A percentile compares a stretch with the other conserved stretches of the same genome.
Conservation (phyloP, 345 rosid genomes). For the Firmiana major region DNA sequence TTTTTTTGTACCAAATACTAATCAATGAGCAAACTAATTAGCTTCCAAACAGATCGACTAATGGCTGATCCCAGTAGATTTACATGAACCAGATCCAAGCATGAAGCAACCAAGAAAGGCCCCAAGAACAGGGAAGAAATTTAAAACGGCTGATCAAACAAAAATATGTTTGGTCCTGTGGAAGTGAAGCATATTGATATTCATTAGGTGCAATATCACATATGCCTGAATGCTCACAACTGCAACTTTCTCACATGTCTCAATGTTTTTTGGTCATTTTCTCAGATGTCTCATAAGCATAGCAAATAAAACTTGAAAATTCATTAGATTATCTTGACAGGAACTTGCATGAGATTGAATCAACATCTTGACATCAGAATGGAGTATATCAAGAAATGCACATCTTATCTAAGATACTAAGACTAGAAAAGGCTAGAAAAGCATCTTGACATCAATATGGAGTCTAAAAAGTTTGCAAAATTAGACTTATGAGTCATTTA, state of each 20-base stretch:
- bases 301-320: neutral
- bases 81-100: neutral
- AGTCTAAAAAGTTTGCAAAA: neutral
- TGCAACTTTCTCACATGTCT: neutral
- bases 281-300: neutral
- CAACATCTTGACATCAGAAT: neutral
- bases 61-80: neutral
- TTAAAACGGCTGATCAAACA: neutral
- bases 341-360: neutral
- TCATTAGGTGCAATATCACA: neutral
- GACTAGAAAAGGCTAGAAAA: neutral
- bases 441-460: neutral
- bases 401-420: neutral
- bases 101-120: neutral
- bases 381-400: neutral
- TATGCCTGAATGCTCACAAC: neutral
- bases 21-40: neutral
- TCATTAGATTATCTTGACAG: neutral
- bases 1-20: neutral
- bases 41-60: neutral
- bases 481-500: neutral
- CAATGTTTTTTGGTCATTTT: neutral
- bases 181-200: neutral
- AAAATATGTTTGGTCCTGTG: neutral
- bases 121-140: neutral